phyloP scores from a whole-genome alignment of 2,329 filamentous ascomycete species.

The Sclerotinia trifoliorum region DNA sequence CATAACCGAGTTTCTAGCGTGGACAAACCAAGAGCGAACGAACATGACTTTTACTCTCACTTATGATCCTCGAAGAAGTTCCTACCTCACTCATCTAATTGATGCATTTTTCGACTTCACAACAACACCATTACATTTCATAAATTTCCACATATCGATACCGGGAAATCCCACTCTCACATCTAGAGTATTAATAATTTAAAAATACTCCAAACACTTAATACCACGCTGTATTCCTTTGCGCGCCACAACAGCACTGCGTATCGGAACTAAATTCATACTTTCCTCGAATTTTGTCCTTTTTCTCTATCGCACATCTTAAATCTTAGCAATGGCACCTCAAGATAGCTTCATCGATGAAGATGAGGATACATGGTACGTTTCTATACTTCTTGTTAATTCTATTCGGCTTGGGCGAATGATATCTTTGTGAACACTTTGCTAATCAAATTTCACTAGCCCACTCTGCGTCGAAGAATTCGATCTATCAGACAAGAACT shows the following conservation, averaged over 20 bases:
- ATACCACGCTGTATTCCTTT: constrained; percentile 16
- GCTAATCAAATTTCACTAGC: constrained; percentile 51
- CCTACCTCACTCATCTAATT: constrained; percentile 19
- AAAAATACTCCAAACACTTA: constrained; percentile 8
- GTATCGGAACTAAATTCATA: constrained; percentile 10
- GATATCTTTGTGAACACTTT: constrained; percentile 11
- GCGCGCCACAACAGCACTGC: constrained; percentile 10
- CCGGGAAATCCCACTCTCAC: not conserved
- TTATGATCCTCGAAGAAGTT: constrained; percentile 19
- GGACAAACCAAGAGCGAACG: not conserved
- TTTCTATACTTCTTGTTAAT: constrained; percentile 22
- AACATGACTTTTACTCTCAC: constrained; percentile 20
- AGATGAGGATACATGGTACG: constrained; percentile 68
- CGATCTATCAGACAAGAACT: constrained; percentile 95
- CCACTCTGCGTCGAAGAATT: constrained; percentile 99
- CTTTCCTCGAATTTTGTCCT: constrained; percentile 10
- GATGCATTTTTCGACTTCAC: constrained; percentile 10
- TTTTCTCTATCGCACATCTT: not conserved
- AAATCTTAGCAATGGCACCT: constrained; percentile 55
- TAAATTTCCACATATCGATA: constrained; percentile 19
- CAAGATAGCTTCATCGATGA: constrained; percentile 70
- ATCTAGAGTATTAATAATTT: constrained; percentile 15
- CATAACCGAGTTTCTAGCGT: constrained; percentile 19
- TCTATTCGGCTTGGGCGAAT: not conserved
- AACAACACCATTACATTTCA: constrained; percentile 14